Percentiles rank a stretch among this genome's conserved stretches.
phyloP scores from a whole-genome alignment of 352 stramenopile species.

The Phytopythium sindhum region DNA sequence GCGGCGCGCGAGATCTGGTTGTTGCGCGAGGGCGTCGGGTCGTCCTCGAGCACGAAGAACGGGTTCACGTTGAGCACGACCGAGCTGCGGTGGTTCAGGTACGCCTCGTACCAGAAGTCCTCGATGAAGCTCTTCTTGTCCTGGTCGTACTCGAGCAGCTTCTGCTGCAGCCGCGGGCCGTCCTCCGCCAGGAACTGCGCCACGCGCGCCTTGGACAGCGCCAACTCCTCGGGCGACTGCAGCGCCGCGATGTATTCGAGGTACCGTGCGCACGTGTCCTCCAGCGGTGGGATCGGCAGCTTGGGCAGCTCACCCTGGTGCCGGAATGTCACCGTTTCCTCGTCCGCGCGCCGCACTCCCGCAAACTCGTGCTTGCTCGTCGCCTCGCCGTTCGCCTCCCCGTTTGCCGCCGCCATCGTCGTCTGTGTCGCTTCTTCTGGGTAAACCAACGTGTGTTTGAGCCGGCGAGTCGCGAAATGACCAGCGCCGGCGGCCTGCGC shows the following conservation, averaged over 20 bases:
- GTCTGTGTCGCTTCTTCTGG: background rate
- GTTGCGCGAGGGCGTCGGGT: constrained; percentile 84
- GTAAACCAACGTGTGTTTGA: background rate
- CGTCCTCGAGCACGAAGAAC: constrained; percentile 94
- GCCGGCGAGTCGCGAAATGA: background rate
- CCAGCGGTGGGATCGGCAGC: constrained; percentile 78
- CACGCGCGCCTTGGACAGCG: constrained; percentile 42
- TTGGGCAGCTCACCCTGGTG: constrained; percentile 76
- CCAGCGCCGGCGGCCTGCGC: background rate
- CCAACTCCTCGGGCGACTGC: constrained; percentile 67
- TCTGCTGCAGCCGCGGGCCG: constrained; percentile 67
- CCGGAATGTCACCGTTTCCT: constrained; percentile 61
- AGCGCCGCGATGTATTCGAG: constrained; percentile 70
- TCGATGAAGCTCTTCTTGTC: constrained; percentile 84
- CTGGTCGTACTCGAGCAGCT: constrained; percentile 67
- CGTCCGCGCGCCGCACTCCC: constrained; percentile 14
- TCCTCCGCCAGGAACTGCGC: constrained; percentile 58
- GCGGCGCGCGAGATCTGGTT: constrained; percentile 89
- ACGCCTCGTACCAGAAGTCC: constrained; percentile 96
- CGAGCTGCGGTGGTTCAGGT: constrained; percentile 89
- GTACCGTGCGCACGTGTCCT: constrained; percentile 80
- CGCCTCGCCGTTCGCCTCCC: background rate
- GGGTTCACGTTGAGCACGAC: constrained; percentile 97
- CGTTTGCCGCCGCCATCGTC: constrained; percentile 6
- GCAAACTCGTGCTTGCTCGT: background rate